Evolutionary conservation across 2,329 filamentous ascomycete genomes (phyloP).

Genomic region (Aspergillus thermomutatus): DNA sequence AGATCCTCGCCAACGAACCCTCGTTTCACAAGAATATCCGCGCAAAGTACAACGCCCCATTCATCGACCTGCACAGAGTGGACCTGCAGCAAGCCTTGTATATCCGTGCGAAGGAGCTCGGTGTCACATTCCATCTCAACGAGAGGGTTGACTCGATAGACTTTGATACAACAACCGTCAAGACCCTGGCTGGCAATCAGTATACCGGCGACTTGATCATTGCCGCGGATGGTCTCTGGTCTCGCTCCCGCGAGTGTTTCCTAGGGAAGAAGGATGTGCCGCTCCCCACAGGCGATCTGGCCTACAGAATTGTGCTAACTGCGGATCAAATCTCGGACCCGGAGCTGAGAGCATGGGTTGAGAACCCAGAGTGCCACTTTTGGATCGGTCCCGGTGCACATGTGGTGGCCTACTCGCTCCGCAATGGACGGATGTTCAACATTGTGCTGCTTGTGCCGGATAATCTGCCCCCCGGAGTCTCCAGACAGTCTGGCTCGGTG

Average conservation of each 20-base stretch:
- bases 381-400: slow-evolving; percentile 64
- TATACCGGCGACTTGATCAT: slow-evolving; percentile 56
- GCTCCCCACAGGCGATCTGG: slow-evolving; percentile 60
- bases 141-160: slow-evolving; percentile 47
- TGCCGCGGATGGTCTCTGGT: slow-evolving; percentile 64
- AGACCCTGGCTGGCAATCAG: slow-evolving; percentile 42
- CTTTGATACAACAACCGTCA: slow-evolving; percentile 22
- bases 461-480: slow-evolving; percentile 54
- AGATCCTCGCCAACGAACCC: slow-evolving; percentile 44
- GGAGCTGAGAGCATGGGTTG: slow-evolving; percentile 51
- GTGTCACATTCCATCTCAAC: slow-evolving; percentile 50
- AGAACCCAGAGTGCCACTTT: slow-evolving; percentile 53
- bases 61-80: slow-evolving; percentile 59
- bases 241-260: slow-evolving; percentile 51
- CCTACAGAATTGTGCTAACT: slow-evolving; percentile 59
- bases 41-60: slow-evolving; percentile 55
- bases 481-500: slow-evolving; percentile 51
- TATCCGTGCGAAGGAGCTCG: slow-evolving; percentile 51
- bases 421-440: slow-evolving; percentile 60
- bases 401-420: slow-evolving; percentile 58
- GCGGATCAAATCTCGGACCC: slow-evolving; percentile 52
- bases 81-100: slow-evolving; percentile 58
- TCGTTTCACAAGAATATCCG: slow-evolving; percentile 54
- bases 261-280: slow-evolving; percentile 48
- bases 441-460: slow-evolving; percentile 65